Evolutionary conservation across 2,329 filamentous ascomycete species (phyloP), one percentile per base, ranked within the genome.

Genomic region (Sporothrix curviconia): DNA sequence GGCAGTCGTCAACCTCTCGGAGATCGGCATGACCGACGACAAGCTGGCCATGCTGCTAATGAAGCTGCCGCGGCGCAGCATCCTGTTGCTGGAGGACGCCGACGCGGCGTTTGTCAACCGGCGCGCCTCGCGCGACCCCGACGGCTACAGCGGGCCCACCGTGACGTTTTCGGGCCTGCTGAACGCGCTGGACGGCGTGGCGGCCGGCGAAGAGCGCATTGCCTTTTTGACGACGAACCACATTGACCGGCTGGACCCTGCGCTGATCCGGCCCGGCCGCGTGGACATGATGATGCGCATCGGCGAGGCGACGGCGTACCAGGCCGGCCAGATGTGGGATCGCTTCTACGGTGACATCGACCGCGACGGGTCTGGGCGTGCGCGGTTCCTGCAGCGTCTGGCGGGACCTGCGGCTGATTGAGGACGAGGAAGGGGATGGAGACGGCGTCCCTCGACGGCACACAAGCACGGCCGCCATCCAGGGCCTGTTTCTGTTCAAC

Each of bases 151-250:
- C 39, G 92, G 92, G 25, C 86, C 89, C 2, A 94, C 89, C 17
- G 92, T 96, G 24, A 99, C 94, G 0, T 97, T 96, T 66, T 97
- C 92, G 0, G 92, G 92, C 0, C 75, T 97, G 19, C 76, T 97
- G 37, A 92, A 92, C 66, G 87, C 89, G 0, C 72, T 92, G 14
- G 94, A 99, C 62, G 94, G 94, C 1, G 84, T 97, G n/a, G 91
- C 91, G 7, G 95, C 92, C 53, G 90, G 91, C 12, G 94, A 97
- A 69, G 92, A 97, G 74, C 83, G 94, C 55, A 89, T 99, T 61
- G 85, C 95, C 1, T 96, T 99, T 71, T 78, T 95, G 61, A 99
- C 94, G 2, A 95, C 92, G 19, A 99, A 99, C 67, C 90, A 96
- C 67, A 84, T 96, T 37, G 91, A 96, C 63, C 82, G 90, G 40